A percentile compares a stretch with the other conserved stretches of the same genome.
phyloP scores from a whole-genome alignment of 345 rosid genomes.

The Laguncularia racemosa region DNA sequence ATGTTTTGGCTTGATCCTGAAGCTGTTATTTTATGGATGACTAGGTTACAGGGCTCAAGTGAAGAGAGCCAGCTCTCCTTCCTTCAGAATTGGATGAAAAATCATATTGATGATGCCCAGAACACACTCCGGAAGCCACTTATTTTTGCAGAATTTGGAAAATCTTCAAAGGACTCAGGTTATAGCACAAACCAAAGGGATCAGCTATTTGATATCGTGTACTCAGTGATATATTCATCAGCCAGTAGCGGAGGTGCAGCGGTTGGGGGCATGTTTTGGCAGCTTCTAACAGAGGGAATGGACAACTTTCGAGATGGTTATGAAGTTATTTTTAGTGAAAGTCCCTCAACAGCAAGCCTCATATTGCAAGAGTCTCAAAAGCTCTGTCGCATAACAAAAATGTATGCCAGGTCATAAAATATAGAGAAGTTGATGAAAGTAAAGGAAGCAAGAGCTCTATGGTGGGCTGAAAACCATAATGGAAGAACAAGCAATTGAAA shows the following conservation, averaged over 20 bases:
- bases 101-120: constrained; percentile 56
- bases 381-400: constrained; percentile 42
- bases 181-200: constrained; percentile 32
- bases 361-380: constrained; percentile 41
- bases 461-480: not conserved
- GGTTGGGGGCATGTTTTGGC: constrained; percentile 62
- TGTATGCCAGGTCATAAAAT: constrained; percentile 36
- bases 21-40: not conserved
- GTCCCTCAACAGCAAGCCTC: constrained; percentile 34
- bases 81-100: constrained; percentile 38
- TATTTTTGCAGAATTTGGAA: constrained; percentile 57
- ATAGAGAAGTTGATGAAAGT: constrained; percentile 33
- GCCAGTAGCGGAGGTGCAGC: constrained; percentile 55
- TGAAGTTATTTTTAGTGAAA: constrained; percentile 46
- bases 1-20: not conserved
- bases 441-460: not conserved
- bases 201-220: constrained; percentile 36
- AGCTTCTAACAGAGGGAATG: constrained; percentile 50
- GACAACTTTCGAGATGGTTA: constrained; percentile 55
- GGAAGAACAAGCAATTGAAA: constrained; percentile 11
- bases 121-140: constrained; percentile 51
- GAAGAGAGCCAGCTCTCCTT: constrained; percentile 34
- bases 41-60: constrained; percentile 36
- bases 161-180: constrained; percentile 27
- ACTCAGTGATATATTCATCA: constrained; percentile 45